These are phyloP conservation scores for Inonotus hispidus DNA, from an alignment of 1,284 basidiomycete genomes.

Conservation along the genomic window DNA sequence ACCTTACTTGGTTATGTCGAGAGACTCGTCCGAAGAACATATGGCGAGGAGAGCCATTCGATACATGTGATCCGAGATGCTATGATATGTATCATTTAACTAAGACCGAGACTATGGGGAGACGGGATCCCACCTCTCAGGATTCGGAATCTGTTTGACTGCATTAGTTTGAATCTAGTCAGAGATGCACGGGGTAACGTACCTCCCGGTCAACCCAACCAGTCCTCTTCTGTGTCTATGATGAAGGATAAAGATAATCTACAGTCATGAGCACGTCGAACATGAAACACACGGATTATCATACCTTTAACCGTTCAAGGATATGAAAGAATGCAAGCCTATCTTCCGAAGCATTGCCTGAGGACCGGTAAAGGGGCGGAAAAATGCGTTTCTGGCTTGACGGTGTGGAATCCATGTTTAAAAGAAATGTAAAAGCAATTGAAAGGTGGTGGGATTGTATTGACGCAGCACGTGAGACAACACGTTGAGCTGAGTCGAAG, in stretches of 20 bases:
- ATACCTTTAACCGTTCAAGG: conserved; percentile 81
- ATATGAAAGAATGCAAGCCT: conserved; percentile 87
- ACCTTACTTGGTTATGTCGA: conserved; percentile 74
- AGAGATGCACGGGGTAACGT: conserved; percentile 22
- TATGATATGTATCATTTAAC: conserved; percentile 29
- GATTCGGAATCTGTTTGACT: conserved; percentile 58
- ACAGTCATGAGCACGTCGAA: neutral
- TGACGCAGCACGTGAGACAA: neutral
- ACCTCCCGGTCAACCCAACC: conserved; percentile 88
- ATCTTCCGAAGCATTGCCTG: conserved; percentile 55
- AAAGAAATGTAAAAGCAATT: no score
- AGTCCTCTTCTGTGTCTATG: conserved; percentile 87
- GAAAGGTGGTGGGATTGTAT: no score
- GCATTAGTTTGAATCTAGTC: no score
- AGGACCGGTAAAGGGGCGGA: conserved; percentile 49
- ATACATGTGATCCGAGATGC: conserved; percentile 97
- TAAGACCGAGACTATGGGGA: conserved; percentile 6
- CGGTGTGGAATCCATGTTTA: neutral
- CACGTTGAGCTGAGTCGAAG: neutral
- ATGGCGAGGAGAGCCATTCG: conserved; percentile 92
- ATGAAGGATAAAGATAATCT: neutral
- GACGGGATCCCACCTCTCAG: conserved; percentile 60
- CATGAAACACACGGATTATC: conserved; percentile 1
- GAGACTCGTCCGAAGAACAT: conserved; percentile 62
- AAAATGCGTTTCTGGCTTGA: conserved; percentile 31